Conservation (phyloP, 2,329 filamentous ascomycete species). For the Kalaharituber pfeilii region DNA sequence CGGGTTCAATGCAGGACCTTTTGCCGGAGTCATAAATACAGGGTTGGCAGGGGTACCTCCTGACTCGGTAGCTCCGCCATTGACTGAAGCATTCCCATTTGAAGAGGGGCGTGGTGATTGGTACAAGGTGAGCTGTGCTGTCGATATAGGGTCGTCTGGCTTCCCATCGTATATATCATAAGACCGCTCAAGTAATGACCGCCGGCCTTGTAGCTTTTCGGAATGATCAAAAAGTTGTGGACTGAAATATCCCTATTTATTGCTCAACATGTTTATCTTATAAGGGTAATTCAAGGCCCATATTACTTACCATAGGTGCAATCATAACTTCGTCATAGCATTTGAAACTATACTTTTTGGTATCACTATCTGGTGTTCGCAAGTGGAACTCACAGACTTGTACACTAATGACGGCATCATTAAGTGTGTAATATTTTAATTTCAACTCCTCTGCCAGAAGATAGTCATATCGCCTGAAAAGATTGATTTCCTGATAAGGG, state of each 20-base stretch:
- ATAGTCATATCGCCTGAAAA: constrained; percentile 78
- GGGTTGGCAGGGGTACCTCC: constrained; percentile 9
- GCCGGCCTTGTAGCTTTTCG: constrained; percentile 58
- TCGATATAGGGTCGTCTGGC: constrained; percentile 75
- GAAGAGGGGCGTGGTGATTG: constrained; percentile 32
- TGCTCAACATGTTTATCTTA: no score
- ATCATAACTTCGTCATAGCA: constrained; percentile 91
- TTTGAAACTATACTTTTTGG: constrained; percentile 87
- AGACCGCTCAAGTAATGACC: constrained; percentile 68
- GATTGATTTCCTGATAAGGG: constrained; percentile 85
- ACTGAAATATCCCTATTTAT: constrained; percentile 48
- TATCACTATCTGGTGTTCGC: constrained; percentile 71
- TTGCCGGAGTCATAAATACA: background rate
- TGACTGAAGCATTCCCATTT: constrained; percentile 9
- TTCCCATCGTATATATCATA: constrained; percentile 88
- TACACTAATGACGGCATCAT: constrained; percentile 74
- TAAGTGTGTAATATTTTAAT: constrained; percentile 79
- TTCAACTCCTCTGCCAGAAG: constrained; percentile 90
- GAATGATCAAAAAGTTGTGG: constrained; percentile 66
- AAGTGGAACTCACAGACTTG: constrained; percentile 82
- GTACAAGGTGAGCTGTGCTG: constrained; percentile 57
- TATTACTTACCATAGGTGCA: constrained; percentile 55
- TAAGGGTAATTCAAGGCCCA: no score
- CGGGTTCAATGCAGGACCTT: constrained; percentile 11
- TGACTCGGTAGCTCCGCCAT: constrained; percentile 11